Conservation (phyloP, 208 protist genomes). For the Crithidia bombi region DNA sequence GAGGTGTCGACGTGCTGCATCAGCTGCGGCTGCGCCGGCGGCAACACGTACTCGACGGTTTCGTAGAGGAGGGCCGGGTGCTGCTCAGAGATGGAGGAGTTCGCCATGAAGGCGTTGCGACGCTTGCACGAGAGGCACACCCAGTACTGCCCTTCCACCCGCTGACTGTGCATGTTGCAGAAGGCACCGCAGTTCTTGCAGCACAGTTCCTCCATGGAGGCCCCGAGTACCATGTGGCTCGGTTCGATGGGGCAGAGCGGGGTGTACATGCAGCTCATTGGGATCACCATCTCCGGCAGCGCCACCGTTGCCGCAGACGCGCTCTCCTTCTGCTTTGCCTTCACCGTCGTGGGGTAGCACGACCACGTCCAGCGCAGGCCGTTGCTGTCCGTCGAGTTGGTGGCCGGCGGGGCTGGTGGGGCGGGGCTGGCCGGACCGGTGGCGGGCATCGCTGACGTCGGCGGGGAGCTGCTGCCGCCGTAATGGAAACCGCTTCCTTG, state of each 20-base stretch:
- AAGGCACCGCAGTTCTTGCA: conserved; percentile 81
- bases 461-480: conserved; percentile 2
- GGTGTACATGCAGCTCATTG: conserved; percentile 91
- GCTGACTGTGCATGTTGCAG: conserved; percentile 62
- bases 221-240: conserved; percentile 51
- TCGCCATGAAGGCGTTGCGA: conserved; percentile 56
- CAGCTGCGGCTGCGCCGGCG: conserved; percentile 14
- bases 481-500: not conserved
- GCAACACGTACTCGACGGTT: conserved; percentile 88
- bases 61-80: conserved; percentile 74
- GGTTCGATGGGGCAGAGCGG: conserved; percentile 67
- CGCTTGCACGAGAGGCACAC: conserved; percentile 78
- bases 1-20: conserved; percentile 2
- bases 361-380: conserved; percentile 91
- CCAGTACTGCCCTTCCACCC: conserved; percentile 78
- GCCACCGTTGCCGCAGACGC: conserved; percentile 39
- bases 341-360: conserved; percentile 74
- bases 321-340: conserved; percentile 41
- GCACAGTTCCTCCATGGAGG: conserved; percentile 30
- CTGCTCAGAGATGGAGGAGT: conserved; percentile 42
- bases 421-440: conserved; percentile 4
- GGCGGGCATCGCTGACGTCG: not conserved
- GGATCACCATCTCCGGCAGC: conserved; percentile 83
- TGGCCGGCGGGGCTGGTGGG: conserved; percentile 34
- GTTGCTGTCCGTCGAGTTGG: conserved; percentile 60